Conservation (phyloP, 106 monocot genomes). For the Allium cepa region DNA sequence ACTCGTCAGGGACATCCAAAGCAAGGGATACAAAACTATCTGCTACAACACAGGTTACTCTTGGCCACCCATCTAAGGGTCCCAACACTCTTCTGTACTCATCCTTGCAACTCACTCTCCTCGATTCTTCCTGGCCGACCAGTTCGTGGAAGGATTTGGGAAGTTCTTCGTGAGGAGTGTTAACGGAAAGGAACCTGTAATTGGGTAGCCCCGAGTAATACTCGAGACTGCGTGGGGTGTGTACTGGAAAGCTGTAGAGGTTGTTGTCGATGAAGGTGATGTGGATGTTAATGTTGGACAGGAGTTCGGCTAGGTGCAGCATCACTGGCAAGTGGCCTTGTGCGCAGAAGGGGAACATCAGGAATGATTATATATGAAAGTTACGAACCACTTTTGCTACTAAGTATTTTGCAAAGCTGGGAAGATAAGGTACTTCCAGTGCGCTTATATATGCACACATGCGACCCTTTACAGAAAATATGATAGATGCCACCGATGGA, state of each 20-base stretch:
- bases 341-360: not conserved
- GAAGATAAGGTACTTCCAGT: too few relatives aligned
- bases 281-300: not conserved
- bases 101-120: not conserved
- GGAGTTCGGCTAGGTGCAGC: conserved; percentile 2
- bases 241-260: not conserved
- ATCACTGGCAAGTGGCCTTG: conserved; percentile 9
- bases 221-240: not conserved
- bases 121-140: not conserved
- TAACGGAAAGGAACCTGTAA: not conserved
- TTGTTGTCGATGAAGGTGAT: not conserved
- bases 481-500: too few relatives aligned
- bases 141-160: not conserved
- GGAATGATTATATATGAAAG: not conserved
- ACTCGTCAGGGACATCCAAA: too few relatives aligned
- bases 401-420: too few relatives aligned
- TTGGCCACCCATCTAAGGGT: not conserved
- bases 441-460: too few relatives aligned
- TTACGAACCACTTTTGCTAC: too few relatives aligned
- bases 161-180: not conserved
- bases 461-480: too few relatives aligned
- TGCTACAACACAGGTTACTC: too few relatives aligned
- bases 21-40: too few relatives aligned
- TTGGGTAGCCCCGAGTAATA: not conserved
- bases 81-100: conserved; percentile 1